Percentiles rank a stretch among this genome's conserved stretches.
Conservation (phyloP, 2,329 filamentous ascomycete genomes). For the Aphanoascus verrucosus region DNA sequence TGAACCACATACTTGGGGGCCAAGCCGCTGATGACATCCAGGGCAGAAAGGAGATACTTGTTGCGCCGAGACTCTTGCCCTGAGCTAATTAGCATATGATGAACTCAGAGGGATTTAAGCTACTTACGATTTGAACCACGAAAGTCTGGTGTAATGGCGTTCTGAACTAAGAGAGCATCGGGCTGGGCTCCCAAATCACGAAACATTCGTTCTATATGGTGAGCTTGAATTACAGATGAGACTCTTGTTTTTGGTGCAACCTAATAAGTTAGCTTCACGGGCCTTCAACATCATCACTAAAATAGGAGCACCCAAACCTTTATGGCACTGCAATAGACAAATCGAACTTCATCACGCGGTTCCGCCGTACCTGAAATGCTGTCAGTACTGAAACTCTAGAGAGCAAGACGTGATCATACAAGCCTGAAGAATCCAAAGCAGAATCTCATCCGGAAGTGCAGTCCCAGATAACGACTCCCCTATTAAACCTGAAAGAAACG, state of each 20-base stretch:
- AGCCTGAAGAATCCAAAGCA: constrained; percentile 50
- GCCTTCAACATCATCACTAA: background rate
- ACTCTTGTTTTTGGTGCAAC: constrained; percentile 23
- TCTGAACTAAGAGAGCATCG: constrained; percentile 33
- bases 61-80: constrained; percentile 16
- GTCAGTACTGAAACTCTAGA: background rate
- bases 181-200: constrained; percentile 45
- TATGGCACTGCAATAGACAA: constrained; percentile 50
- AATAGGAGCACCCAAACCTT: constrained; percentile 32
- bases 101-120: background rate
- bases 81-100: background rate
- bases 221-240: constrained; percentile 28
- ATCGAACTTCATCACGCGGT: constrained; percentile 44
- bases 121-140: constrained; percentile 19
- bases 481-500: constrained; percentile 53
- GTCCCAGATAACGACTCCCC: constrained; percentile 42
- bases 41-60: constrained; percentile 25
- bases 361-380: constrained; percentile 43
- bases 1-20: constrained; percentile 22
- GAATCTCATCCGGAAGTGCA: constrained; percentile 51
- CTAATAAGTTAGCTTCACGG: constrained; percentile 20
- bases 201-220: constrained; percentile 45
- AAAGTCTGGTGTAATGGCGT: constrained; percentile 21
- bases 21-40: constrained; percentile 26
- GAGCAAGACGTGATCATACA: constrained; percentile 20